Conservation (phyloP, 352 stramenopile species). For the Pelagophyceae sp. region DNA sequence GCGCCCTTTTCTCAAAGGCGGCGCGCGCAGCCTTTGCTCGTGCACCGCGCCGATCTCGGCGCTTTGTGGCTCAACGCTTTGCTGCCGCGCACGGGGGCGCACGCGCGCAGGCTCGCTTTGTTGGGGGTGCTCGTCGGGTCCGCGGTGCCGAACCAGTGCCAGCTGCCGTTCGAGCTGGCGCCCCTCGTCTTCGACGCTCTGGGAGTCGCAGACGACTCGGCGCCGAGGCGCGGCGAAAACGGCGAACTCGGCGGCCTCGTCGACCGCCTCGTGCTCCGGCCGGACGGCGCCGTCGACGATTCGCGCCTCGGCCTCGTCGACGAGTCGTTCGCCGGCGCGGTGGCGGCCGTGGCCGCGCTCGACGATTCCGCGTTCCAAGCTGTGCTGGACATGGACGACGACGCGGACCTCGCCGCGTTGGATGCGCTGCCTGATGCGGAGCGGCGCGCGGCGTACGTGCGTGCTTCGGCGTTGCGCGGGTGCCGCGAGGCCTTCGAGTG, state of each 20-base stretch:
- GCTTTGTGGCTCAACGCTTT: slow-evolving; percentile 23
- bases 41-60: slow-evolving; percentile 17
- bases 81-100: slow-evolving; percentile 1
- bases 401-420: neutral
- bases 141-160: slow-evolving; percentile 26
- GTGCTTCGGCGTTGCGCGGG: neutral
- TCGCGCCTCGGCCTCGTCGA: neutral
- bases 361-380: neutral
- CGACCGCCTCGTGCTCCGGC: neutral
- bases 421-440: neutral
- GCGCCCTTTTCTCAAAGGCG: neutral
- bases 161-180: slow-evolving; percentile 20
- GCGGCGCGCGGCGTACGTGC: neutral
- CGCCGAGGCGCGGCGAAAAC: neutral
- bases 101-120: neutral
- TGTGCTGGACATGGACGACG: neutral
- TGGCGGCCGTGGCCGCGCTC: neutral
- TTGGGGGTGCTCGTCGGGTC: slow-evolving; percentile 23
- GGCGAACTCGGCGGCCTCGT: neutral
- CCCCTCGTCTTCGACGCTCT: slow-evolving; percentile 10
- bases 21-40: slow-evolving; percentile 1
- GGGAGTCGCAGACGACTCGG: slow-evolving; percentile 2
- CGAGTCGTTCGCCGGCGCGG: neutral
- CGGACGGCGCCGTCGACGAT: neutral
- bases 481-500: slow-evolving; percentile 20